Conservation (phyloP, 148 eudicot genomes). For the Beta vulgaris region DNA sequence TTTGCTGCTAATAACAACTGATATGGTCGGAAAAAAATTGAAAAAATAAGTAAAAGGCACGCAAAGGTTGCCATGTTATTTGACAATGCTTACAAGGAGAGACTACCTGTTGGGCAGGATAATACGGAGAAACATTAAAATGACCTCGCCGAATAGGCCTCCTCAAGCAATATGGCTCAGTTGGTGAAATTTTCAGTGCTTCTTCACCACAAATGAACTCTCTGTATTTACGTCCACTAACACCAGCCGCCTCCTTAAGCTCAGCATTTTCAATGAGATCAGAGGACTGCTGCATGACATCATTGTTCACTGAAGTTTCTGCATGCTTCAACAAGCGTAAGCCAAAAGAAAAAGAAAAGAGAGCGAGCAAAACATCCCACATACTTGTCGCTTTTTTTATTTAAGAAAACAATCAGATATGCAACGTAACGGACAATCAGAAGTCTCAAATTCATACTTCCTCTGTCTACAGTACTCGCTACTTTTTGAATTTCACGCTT, state of each 20-base stretch:
- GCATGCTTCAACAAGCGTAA: conserved; percentile 22
- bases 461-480: too few species aligned
- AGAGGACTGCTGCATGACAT: conserved; percentile 34
- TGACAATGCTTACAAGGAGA: neutral
- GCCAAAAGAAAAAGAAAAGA: neutral
- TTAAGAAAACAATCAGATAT: neutral
- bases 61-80: neutral
- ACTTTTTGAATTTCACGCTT: too few species aligned
- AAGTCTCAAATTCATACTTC: neutral
- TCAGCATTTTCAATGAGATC: conserved; percentile 35
- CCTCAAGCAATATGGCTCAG: conserved; percentile 92
- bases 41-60: neutral
- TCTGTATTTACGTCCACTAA: conserved; percentile 42
- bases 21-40: neutral
- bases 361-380: neutral
- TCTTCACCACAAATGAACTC: conserved; percentile 91
- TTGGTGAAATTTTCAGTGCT: conserved; percentile 81
- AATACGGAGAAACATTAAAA: conserved; percentile 82
- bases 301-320: conserved; percentile 47
- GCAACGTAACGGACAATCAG: neutral
- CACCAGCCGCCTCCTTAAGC: conserved; percentile 27
- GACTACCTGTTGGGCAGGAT: conserved; percentile 85
- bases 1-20: neutral
- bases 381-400: neutral
- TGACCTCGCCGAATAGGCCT: conserved; percentile 97